Base-by-base conservation (phyloP, 2,329 filamentous ascomycete species). In the Graphiopsis chlorocephala region DNA sequence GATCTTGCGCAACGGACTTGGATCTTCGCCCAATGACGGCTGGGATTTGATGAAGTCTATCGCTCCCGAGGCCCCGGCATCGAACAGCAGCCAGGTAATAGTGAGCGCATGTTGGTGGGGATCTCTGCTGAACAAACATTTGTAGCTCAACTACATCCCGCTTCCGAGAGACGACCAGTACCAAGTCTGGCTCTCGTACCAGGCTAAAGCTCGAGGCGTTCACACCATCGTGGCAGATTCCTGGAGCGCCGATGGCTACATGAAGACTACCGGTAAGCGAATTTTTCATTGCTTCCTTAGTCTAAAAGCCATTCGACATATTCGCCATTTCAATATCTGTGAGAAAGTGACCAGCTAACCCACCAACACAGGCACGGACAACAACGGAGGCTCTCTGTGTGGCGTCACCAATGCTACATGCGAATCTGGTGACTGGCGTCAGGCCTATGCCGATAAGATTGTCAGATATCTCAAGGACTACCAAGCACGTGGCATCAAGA, bases 181-280 rank as follows among this genome's bases (percentile, higher is more conserved):
- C 7, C 84, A 86, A 74, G 72, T 86, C 15, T 85, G 78, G 73
- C 75, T 86, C 45, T 79, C 80, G 8, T 77, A 85, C 72, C 76
- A 83, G 71, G 84, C 83, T 3, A 70, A 75, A 26, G 67, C 69
- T 28, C 79, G 79, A 68, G 79, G 80, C 0, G 77, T 83, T 8
- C 84, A 75, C 29, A 78, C 74, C 1, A 78, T 83, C 66, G 82
- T 83, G 66, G 79, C 78, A 1, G 78, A 84, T 72, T 81, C 82
- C 0, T 84, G 82, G 82, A 80, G 78, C 64, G 82, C 82, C 0
- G 82, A 81, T 0, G 80, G 80, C 0, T 84, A 79, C 69, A 84
- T 84, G 82, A 83, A 84, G 75, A 83, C 78, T 5, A 83, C 83
- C 63, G 56, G 65, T 65, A 28, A 42, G 23, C 29, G 7, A 33